Evolutionary conservation across 306 rosid species (phyloP), one percentile per base, ranked within the genome.

Genomic region (Malus asiatica): DNA sequence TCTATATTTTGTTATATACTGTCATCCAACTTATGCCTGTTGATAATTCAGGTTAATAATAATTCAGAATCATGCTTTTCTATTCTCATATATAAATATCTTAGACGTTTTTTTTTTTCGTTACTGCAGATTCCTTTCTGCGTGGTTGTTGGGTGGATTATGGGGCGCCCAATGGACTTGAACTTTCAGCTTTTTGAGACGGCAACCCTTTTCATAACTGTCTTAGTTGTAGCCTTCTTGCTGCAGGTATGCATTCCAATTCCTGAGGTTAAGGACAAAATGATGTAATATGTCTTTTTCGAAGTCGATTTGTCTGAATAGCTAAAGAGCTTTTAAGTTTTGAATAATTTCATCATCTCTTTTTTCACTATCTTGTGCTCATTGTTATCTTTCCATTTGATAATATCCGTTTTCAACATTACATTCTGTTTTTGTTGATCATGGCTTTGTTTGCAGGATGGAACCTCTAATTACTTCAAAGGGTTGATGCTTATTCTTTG

Each of bases 181-280:
- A 89, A 93, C 87, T 93, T 93, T 51, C 91, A 89, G 80, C 91
- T 89, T 78, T 90, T 93, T 30, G 95, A 93, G 90, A 90, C 98
- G 4, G 90, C 90, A 38, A 83, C 89, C 27, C 89, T 93, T 18
- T 89, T 90, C 71, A 79, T 88, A 14, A 90, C 91, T 9, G 93
- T 90, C 58, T 76, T 93, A 58, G 93, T 90, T 0, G 95, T 89
- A 12, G 90, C 94, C 74, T 88, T 93, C 82, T 71, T 93, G 86
- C 86, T 93, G 68, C 96, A 93, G 98, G 98, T 90, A 61, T 75
- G 89, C 77, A 15, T 53, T 86, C 70, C 25, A 62, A 72, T 55
- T 51, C 51, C 29, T 68, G 72, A 51, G 32, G 58, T 68, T 29
- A 23, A 29, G 3, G 1, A 53, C 44, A 44, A 46, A 16, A 23